These are phyloP conservation scores for Cajanus cajan DNA, from an alignment of 306 rosid species.

Conservation along the genomic window DNA sequence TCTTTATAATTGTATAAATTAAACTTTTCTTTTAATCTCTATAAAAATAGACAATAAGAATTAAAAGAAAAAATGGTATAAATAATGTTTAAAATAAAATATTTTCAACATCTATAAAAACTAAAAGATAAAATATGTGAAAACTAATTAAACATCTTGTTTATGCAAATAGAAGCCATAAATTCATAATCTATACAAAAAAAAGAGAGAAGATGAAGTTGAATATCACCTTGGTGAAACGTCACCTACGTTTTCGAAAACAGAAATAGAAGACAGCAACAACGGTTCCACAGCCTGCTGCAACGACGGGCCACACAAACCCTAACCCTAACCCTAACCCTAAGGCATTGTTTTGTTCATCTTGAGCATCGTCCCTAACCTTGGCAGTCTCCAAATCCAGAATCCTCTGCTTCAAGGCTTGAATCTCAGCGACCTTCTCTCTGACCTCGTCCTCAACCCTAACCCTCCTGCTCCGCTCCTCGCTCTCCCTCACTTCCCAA, in stretches of 20 bases:
- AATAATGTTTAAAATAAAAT: too few relatives aligned
- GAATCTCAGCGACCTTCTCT: slow-evolving; percentile 55
- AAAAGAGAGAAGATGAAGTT: not conserved
- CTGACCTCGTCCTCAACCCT: slow-evolving; percentile 65
- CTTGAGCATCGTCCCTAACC: not conserved
- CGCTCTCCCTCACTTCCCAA: slow-evolving; percentile 54
- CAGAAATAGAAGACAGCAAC: slow-evolving; percentile 39
- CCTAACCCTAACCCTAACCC: not conserved
- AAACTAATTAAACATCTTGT: too few relatives aligned
- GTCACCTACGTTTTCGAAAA: slow-evolving; percentile 50
- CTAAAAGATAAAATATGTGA: too few relatives aligned
- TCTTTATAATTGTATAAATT: too few relatives aligned
- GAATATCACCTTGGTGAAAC: not conserved
- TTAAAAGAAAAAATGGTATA: too few relatives aligned
- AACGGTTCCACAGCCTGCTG: slow-evolving; percentile 50
- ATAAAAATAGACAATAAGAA: too few relatives aligned
- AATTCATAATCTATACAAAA: too few relatives aligned
- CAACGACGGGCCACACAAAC: slow-evolving; percentile 51
- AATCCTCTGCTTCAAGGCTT: slow-evolving; percentile 28
- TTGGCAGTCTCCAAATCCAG: slow-evolving; percentile 39
- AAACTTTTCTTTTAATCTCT: too few relatives aligned
- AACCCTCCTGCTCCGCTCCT: slow-evolving; percentile 67
- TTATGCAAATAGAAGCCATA: too few relatives aligned
- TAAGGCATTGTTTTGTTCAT: not conserved
- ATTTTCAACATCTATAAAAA: too few relatives aligned